These are phyloP conservation scores for Botrytis deweyae DNA, from an alignment of 2,329 filamentous ascomycete genomes.

Conservation along the genomic window DNA sequence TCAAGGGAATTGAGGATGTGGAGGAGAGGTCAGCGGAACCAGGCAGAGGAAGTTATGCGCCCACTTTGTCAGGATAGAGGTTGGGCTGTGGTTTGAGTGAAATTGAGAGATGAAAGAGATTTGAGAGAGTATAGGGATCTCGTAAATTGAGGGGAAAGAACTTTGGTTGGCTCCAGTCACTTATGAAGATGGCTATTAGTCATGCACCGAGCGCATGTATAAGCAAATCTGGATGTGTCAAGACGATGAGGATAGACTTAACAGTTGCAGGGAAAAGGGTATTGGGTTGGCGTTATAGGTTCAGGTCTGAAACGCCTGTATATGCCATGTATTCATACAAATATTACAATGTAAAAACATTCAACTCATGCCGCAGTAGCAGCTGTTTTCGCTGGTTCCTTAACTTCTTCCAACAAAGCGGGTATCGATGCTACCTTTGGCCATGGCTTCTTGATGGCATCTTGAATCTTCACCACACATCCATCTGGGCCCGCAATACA, in stretches of 20 bases:
- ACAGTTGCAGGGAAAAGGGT: constrained; percentile 22
- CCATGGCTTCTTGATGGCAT: constrained; percentile 86
- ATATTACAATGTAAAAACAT: constrained; percentile 29
- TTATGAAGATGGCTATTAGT: background rate
- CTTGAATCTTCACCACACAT: constrained; percentile 79
- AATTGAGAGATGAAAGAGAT: background rate
- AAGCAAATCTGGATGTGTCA: constrained; percentile 10
- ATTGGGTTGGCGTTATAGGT: constrained; percentile 22
- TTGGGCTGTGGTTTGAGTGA: background rate
- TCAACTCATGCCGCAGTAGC: constrained; percentile 26
- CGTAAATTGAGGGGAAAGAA: background rate
- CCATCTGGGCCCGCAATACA: constrained; percentile 86
- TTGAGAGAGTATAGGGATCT: constrained; percentile 13
- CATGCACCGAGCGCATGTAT: background rate
- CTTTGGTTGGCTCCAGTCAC: background rate
- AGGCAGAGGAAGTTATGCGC: constrained; percentile 40
- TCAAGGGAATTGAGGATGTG: constrained; percentile 51
- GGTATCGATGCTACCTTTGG: constrained; percentile 48
- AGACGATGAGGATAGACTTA: background rate
- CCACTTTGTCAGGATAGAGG: constrained; percentile 33
- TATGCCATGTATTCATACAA: constrained; percentile 39
- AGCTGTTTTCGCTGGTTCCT: constrained; percentile 43
- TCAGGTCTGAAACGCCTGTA: constrained; percentile 33
- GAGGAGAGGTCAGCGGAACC: constrained; percentile 44
- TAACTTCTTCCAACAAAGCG: constrained; percentile 51